These are phyloP conservation scores for Astragalus membranaceus DNA, from an alignment of 306 rosid genomes.

Conservation along the genomic window DNA sequence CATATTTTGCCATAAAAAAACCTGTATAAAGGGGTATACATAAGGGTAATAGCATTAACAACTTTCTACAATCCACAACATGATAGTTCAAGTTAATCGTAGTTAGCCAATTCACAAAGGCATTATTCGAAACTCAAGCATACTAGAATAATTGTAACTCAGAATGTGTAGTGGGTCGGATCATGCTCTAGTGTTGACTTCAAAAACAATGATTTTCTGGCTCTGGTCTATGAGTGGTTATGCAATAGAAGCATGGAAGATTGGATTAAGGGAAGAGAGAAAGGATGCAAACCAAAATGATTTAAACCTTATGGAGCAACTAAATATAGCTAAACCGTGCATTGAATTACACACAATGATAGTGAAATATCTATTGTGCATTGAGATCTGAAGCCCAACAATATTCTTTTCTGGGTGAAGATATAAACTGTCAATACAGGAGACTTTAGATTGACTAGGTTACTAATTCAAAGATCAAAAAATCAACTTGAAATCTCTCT, in stretches of 20 bases:
- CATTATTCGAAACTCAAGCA: no score
- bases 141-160: no score
- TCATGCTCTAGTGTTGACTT: slow-evolving; percentile 69
- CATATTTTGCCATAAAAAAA: no score
- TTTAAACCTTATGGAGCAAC: slow-evolving; percentile 49
- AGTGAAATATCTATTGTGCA: slow-evolving; percentile 60
- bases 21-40: no score
- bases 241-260: slow-evolving; percentile 71
- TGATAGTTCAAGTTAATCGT: no score
- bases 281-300: slow-evolving; percentile 31
- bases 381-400: slow-evolving; percentile 78
- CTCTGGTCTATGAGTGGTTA: no score
- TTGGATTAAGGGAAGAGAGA: slow-evolving; percentile 52
- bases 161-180: no score
- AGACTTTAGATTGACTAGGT: slow-evolving; percentile 67
- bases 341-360: slow-evolving; percentile 68
- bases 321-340: slow-evolving; percentile 49
- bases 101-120: no score
- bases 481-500: no score
- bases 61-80: no score
- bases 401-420: slow-evolving; percentile 54
- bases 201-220: slow-evolving; percentile 54
- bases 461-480: slow-evolving; percentile 35
- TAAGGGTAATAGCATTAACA: no score
- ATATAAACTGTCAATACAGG: slow-evolving; percentile 67